A percentile compares a stretch with the other conserved stretches of the same genome.
Conservation (phyloP, 768 basidiomycete genomes). For the Pleurotus platypus region DNA sequence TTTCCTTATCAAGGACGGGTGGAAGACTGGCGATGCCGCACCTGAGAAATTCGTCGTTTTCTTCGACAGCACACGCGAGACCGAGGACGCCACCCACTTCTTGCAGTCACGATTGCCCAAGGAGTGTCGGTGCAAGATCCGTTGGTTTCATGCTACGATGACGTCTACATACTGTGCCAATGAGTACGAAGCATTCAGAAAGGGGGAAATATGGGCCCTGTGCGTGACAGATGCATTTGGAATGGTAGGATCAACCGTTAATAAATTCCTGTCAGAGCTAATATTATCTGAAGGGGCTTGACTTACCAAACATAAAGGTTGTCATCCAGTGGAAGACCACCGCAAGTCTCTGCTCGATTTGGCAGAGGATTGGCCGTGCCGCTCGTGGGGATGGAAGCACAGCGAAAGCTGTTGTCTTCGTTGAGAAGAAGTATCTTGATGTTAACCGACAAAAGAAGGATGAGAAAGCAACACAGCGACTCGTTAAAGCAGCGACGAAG, state of each 20-base stretch:
- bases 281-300: constrained; percentile 26
- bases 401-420: constrained; percentile 21
- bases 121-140: constrained; percentile 11
- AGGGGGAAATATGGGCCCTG: constrained; percentile 21
- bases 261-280: constrained; percentile 4
- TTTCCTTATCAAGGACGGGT: constrained; percentile 18
- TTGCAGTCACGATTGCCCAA: constrained; percentile 12
- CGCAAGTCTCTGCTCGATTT: constrained; percentile 21
- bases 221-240: constrained; percentile 28
- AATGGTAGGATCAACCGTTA: constrained; percentile 22
- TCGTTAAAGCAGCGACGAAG: not conserved
- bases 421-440: constrained; percentile 24
- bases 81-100: constrained; percentile 9
- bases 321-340: constrained; percentile 29
- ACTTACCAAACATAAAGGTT: constrained; percentile 27
- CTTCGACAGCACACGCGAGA: constrained; percentile 21
- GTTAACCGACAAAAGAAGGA: constrained; percentile 14
- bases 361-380: constrained; percentile 30
- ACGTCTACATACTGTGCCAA: constrained; percentile 15
- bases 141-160: constrained; percentile 26
- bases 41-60: constrained; percentile 19
- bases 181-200: constrained; percentile 10
- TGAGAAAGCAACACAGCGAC: not conserved
- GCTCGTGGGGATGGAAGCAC: constrained; percentile 12
- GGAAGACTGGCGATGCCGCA: not conserved